Evolutionary conservation across 1,284 basidiomycete genomes (phyloP).

Genomic region (Erythrobasidium hasegawianum): DNA sequence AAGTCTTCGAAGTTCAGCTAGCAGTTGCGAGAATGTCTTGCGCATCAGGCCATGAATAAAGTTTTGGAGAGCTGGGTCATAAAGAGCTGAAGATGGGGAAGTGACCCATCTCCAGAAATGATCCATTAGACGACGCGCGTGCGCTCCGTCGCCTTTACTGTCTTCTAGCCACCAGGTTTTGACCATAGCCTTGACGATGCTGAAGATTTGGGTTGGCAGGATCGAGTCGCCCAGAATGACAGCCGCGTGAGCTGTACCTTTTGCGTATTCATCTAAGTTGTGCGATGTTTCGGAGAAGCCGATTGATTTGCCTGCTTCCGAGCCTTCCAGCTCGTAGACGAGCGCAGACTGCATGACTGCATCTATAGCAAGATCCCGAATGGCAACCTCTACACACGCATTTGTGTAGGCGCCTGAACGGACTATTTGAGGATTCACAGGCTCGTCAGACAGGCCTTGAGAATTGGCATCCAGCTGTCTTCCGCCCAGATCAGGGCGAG

Average conservation of each 20-base stretch:
- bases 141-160: slow-evolving; percentile 60
- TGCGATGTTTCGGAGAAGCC: slow-evolving; percentile 90
- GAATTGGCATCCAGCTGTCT: slow-evolving; percentile 69
- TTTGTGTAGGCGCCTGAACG: slow-evolving; percentile 85
- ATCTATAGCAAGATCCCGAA: slow-evolving; percentile 90
- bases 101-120: slow-evolving; percentile 99
- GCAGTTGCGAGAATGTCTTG: slow-evolving; percentile 93
- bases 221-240: slow-evolving; percentile 85
- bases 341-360: slow-evolving; percentile 89
- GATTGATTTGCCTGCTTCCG: slow-evolving; percentile 67
- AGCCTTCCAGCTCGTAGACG: slow-evolving; percentile 93
- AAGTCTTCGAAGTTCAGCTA: slow-evolving; percentile 93
- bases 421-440: slow-evolving; percentile 80
- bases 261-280: slow-evolving; percentile 85
- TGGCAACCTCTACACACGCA: slow-evolving; percentile 83
- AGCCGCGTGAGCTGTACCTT: slow-evolving; percentile 65
- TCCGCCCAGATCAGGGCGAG: slow-evolving; percentile 90
- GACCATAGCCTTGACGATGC: slow-evolving; percentile 80
- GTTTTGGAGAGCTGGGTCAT: slow-evolving; percentile 87
- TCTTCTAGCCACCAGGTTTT: slow-evolving; percentile 86
- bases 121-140: slow-evolving; percentile 59
- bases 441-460: slow-evolving; percentile 57
- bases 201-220: slow-evolving; percentile 84
- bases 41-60: slow-evolving; percentile 96
- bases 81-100: slow-evolving; percentile 77